Percentiles rank a stretch among this genome's conserved stretches.
phyloP scores from a whole-genome alignment of 2,329 filamentous ascomycete species.

The Paraphoma chrysanthemicola region DNA sequence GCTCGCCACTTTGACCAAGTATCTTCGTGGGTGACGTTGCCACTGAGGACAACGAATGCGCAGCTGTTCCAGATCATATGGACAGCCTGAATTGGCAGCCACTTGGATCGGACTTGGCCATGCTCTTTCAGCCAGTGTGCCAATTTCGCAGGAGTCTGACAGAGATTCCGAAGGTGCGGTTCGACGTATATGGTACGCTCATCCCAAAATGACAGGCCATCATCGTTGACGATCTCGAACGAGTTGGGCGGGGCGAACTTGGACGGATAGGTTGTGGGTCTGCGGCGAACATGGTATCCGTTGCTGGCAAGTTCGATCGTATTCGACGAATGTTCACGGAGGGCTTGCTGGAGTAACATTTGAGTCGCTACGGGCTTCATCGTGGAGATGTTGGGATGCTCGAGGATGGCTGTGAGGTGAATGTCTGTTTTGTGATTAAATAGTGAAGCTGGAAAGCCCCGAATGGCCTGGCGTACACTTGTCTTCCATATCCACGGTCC shows the following conservation, averaged over 20 bases:
- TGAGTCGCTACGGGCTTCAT: slow-evolving; percentile 44
- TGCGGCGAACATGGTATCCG: slow-evolving; percentile 39
- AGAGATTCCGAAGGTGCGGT: slow-evolving; percentile 40
- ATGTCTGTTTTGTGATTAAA: slow-evolving; percentile 26
- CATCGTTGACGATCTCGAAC: slow-evolving; percentile 31
- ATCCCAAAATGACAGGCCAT: slow-evolving; percentile 44
- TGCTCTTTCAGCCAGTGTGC: slow-evolving; percentile 40
- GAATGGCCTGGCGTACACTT: slow-evolving; percentile 24
- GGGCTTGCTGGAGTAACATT: slow-evolving; percentile 33
- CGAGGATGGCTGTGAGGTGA: slow-evolving; percentile 41
- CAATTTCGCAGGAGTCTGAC: slow-evolving; percentile 38
- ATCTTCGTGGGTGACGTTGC: slow-evolving; percentile 37
- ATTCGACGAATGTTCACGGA: slow-evolving; percentile 24
- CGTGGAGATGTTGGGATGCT: slow-evolving; percentile 34
- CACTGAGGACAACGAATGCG: slow-evolving; percentile 44
- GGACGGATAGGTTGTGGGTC: slow-evolving; percentile 37
- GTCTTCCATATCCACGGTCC: slow-evolving; percentile 29
- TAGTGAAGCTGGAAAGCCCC: not conserved
- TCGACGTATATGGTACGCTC: slow-evolving; percentile 47
- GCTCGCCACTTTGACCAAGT: slow-evolving; percentile 41
- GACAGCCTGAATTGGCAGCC: slow-evolving; percentile 45
- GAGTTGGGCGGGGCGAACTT: slow-evolving; percentile 36
- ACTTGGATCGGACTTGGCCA: slow-evolving; percentile 37
- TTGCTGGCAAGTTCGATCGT: slow-evolving; percentile 33
- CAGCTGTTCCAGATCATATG: slow-evolving; percentile 41